Evolutionary conservation across 2,329 filamentous ascomycete species (phyloP).

Genomic region (Penicillium paneum): DNA sequence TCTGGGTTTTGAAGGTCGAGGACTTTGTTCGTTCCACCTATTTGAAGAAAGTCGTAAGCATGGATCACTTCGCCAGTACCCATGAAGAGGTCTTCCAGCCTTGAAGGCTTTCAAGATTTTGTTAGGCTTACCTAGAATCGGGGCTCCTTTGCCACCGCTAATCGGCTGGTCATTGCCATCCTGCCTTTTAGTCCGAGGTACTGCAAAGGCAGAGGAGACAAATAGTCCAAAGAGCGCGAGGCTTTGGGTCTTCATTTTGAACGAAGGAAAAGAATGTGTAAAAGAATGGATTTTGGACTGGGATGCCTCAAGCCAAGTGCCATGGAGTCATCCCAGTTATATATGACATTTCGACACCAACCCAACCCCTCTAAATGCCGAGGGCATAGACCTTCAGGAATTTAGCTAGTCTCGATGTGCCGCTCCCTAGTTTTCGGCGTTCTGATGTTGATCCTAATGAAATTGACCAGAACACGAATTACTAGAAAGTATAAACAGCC

Average conservation of each 20-base stretch:
- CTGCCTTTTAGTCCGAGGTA: conserved; percentile 20
- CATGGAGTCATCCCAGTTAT: not conserved
- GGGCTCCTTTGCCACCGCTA: conserved; percentile 56
- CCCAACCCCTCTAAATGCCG: not conserved
- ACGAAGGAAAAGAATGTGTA: not conserved
- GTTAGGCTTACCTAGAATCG: conserved; percentile 52
- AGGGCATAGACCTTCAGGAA: not conserved
- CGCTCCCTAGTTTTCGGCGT: not conserved
- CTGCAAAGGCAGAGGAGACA: conserved; percentile 18
- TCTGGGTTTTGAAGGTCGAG: conserved; percentile 63
- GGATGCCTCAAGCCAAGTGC: not conserved
- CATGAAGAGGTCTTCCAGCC: not conserved
- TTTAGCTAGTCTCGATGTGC: not conserved
- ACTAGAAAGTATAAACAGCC: conserved; percentile 1
- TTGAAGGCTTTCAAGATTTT: not conserved
- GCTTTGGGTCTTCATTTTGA: conserved; percentile 18
- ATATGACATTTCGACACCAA: not conserved
- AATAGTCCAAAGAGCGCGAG: conserved; percentile 16
- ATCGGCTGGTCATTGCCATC: conserved; percentile 54
- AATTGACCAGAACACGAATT: not conserved
- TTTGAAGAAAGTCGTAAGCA: conserved; percentile 5
- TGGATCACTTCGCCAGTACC: not conserved
- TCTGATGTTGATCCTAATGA: conserved; percentile 1
- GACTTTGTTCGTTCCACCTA: conserved; percentile 62
- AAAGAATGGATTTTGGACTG: not conserved